Base-by-base conservation (phyloP, 768 basidiomycete species). In the Tricholoma sp. region DNA sequence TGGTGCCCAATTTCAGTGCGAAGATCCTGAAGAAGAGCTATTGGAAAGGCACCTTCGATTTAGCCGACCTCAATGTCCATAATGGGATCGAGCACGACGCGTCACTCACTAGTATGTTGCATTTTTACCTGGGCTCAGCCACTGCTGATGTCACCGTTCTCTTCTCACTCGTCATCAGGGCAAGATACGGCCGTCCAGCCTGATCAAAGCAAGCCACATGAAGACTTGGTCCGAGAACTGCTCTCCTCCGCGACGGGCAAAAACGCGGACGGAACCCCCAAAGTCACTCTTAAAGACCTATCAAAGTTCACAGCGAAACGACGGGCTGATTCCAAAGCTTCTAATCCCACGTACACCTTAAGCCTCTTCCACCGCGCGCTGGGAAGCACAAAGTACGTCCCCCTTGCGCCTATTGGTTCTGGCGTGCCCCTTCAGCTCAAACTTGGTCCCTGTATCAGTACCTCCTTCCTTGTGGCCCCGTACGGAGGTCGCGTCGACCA, bases 41-140 rank as follows among this genome's bases (percentile, higher is more conserved):
- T 59, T 58, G 61, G 55, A 74, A 68, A 72, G 88, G 82, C 54
- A 81, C 72, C 6, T 80, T 87, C 57, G 80, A 89, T 62, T 70
- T 91, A 11, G 69, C 72, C 11, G 88, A 91, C 41, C 73, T 91
- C 32, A 80, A 80, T 62, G 63, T 85, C 10, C 89, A 91, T 68
- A 89, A 88, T 57, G 83, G 85, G 4, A 88, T 88, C 53, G 86
- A 86, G 57, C 84, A 87, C 62, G 84, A 87, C 60, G 84, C 72
- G 0, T 85, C 83, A 1, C 69, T 87, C 18, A 75, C 76, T 12
- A 76, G 85, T 85, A 66, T 33, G 80, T 76, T 76, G 57, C 18
- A 31, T 15, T 13, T 11, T 18, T 15, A 29, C 7, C 28, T 11
- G 13, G 67, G 28, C 9, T 34, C 12, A 2, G 4, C 28, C 11